Evolutionary conservation across 148 eudicot species (phyloP), one percentile per base, ranked within the genome.

Genomic region (Spergularia bocconei): DNA sequence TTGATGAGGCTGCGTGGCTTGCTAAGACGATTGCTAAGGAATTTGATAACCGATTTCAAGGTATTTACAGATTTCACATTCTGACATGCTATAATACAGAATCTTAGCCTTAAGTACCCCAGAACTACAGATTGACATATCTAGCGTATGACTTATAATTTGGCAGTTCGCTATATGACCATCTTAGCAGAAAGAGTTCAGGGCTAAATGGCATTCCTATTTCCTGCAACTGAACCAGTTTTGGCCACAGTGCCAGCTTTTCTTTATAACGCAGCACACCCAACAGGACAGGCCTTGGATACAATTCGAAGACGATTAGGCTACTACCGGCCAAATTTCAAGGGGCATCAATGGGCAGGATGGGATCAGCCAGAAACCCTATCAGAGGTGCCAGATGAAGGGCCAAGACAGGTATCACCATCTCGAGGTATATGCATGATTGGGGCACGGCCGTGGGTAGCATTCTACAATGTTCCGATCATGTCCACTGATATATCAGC

Each of bases 1-100:
- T 89, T 67, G 84, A 89, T 67, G 92, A 87, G 77, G 92, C 92
- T 0, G 83, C 92, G 36, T 89, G 92, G 90, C 82, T 89, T 74
- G 88, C 92, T 33, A 85, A 84, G 74, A 56, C 82, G 10, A 51
- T 89, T 62, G 87, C 87, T 0, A 82, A 85, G 58, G 92, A 89
- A 51, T 79, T 89, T 75, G 92, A 88, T 13, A 83, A 76, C 64
- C 72, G 82, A 33, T 89, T 85, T 63, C 90, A 89, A 74, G 92
- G 92, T 88, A 70, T 36, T 29, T 14, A 13, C 67, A 11, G 13
- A 14, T 53, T 53, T 53, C 14, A 4, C 16, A 11, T 53, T 53
- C 11, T 13, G 56, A 29, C 23, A 38, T 36, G 10, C 6, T 44
- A 44, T 44, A 44, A 44, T 44, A 44, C 48, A 44, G 48, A 44